phyloP scores from a whole-genome alignment of 805 yeast species.

The Grigorovia humatica region DNA sequence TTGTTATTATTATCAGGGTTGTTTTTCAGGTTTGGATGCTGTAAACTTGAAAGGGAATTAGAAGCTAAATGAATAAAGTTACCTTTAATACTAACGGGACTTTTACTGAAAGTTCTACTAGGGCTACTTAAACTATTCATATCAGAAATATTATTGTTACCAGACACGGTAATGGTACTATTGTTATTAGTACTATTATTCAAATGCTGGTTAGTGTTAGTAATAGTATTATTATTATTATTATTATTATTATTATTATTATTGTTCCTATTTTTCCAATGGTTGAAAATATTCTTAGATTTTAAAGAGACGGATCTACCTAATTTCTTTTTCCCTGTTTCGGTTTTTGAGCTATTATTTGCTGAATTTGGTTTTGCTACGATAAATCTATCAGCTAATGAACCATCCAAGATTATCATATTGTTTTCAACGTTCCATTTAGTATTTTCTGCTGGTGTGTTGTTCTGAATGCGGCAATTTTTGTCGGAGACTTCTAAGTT shows the following conservation, averaged over 20 bases:
- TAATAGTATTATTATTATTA: neutral
- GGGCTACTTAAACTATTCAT: neutral
- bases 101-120: neutral
- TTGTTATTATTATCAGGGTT: neutral
- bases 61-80: neutral
- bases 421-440: neutral
- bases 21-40: neutral
- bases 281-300: slow-evolving; percentile 21
- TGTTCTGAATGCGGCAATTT: neutral
- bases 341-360: neutral
- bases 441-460: neutral
- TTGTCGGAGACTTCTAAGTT: no score
- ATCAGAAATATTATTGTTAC: neutral
- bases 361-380: neutral
- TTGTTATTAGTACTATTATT: neutral
- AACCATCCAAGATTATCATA: neutral
- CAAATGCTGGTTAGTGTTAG: neutral
- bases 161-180: neutral
- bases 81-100: neutral
- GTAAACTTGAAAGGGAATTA: neutral
- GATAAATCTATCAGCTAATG: neutral
- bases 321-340: slow-evolving; percentile 6
- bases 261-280: slow-evolving; percentile 9
- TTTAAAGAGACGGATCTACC: slow-evolving; percentile 28
- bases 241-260: neutral